These are phyloP conservation scores for Neurospora sp. DNA, from an alignment of 495 filamentous ascomycete genomes.

Conservation along the genomic window DNA sequence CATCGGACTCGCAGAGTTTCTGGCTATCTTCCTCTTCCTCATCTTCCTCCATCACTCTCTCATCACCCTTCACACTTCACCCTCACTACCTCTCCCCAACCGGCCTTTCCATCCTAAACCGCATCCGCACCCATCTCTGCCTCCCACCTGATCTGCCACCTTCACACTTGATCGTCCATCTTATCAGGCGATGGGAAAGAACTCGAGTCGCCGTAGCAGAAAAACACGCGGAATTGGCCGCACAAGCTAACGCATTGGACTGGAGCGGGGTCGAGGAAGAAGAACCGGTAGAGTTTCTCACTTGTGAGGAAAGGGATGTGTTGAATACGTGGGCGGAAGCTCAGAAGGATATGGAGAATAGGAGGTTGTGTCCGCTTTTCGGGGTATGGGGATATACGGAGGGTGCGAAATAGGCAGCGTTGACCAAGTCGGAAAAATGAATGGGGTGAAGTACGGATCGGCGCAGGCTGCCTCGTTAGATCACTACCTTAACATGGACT, in stretches of 20 bases:
- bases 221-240: background rate
- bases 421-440: background rate
- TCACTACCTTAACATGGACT: background rate
- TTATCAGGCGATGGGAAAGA: background rate
- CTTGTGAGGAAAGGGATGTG: background rate
- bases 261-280: background rate
- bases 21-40: background rate
- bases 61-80: background rate
- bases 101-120: background rate
- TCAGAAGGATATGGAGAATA: background rate
- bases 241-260: background rate
- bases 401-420: background rate
- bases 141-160: background rate
- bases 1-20: background rate
- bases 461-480: background rate
- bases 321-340: background rate
- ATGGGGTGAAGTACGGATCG: background rate
- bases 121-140: background rate
- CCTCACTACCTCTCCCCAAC: background rate
- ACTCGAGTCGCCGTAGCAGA: background rate
- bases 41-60: background rate
- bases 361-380: background rate
- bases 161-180: background rate
- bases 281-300: background rate
- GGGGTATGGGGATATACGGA: background rate